Evolutionary conservation across 257 asterid species (phyloP).

Genomic region (Nicotiana tomentosiformis): DNA sequence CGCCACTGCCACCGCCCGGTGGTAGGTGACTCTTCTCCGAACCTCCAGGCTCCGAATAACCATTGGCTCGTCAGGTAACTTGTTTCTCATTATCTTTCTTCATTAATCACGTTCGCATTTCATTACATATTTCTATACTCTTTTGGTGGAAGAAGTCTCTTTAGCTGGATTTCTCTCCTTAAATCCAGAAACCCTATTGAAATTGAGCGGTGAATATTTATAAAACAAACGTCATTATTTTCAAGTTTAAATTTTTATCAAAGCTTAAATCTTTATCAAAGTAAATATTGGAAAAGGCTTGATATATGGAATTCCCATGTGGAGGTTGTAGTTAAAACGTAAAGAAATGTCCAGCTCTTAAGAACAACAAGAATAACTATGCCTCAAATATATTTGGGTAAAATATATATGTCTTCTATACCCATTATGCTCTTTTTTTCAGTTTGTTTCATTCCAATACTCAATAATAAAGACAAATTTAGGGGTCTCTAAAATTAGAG

Average conservation of each 20-base stretch:
- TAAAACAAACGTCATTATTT: neutral
- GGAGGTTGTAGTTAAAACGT: neutral
- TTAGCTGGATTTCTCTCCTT: neutral
- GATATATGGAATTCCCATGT: neutral
- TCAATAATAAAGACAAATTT: neutral
- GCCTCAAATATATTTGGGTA: neutral
- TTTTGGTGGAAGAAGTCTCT: neutral
- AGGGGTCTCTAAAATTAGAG: neutral
- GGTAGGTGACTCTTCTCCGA: neutral
- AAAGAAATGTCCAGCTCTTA: neutral
- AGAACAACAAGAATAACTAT: neutral
- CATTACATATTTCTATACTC: neutral
- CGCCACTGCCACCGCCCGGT: neutral
- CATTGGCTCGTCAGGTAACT: neutral
- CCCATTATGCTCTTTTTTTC: neutral
- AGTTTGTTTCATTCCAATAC: neutral
- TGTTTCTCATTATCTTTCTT: neutral
- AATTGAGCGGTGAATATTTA: neutral
- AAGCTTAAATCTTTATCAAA: neutral
- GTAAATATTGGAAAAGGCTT: neutral
- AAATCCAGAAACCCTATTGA: neutral
- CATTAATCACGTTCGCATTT: neutral
- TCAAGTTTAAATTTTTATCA: neutral
- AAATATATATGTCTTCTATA: neutral
- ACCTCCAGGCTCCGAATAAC: neutral